These are phyloP conservation scores for Eruca vesicaria DNA, from an alignment of 441 rosid genomes.

Conservation along the genomic window DNA sequence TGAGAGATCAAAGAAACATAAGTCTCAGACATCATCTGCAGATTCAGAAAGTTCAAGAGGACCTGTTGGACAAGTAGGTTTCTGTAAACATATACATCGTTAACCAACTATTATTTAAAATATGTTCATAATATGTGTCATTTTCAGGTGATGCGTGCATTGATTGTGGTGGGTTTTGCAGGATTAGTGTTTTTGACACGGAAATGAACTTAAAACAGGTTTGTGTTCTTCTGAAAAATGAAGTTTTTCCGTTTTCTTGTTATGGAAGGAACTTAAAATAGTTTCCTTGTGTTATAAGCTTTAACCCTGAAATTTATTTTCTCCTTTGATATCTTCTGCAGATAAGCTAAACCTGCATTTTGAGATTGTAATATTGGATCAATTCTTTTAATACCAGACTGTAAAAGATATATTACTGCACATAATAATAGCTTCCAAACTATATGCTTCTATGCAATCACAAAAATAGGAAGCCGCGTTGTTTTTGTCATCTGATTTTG, in stretches of 20 bases:
- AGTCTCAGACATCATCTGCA: conserved; percentile 34
- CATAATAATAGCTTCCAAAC: not conserved
- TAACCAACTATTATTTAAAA: not conserved
- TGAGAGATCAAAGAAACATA: conserved; percentile 29
- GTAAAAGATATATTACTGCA: not conserved
- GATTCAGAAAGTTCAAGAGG: conserved; percentile 46
- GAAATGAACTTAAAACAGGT: conserved; percentile 42
- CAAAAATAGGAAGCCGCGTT: not conserved
- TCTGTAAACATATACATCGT: not conserved
- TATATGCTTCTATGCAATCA: not conserved
- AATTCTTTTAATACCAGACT: conserved; percentile 6
- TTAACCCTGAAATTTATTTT: not conserved
- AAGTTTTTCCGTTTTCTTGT: conserved; percentile 9
- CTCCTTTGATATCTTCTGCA: conserved; percentile 13
- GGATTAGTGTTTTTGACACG: conserved; percentile 75
- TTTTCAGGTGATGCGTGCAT: conserved; percentile 59
- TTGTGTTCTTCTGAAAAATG: conserved; percentile 29
- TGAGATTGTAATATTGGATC: conserved; percentile 18
- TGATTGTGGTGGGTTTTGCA: conserved; percentile 71
- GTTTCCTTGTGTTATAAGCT: conserved; percentile 17
- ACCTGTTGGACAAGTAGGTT: conserved; percentile 54
- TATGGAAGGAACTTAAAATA: conserved; percentile 1
- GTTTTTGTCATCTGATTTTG: no score
- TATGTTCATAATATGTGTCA: not conserved
- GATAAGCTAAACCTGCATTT: conserved; percentile 11